Evolutionary conservation across 2,329 filamentous ascomycete genomes (phyloP).

Genomic region (Sclerotinia spermophila): DNA sequence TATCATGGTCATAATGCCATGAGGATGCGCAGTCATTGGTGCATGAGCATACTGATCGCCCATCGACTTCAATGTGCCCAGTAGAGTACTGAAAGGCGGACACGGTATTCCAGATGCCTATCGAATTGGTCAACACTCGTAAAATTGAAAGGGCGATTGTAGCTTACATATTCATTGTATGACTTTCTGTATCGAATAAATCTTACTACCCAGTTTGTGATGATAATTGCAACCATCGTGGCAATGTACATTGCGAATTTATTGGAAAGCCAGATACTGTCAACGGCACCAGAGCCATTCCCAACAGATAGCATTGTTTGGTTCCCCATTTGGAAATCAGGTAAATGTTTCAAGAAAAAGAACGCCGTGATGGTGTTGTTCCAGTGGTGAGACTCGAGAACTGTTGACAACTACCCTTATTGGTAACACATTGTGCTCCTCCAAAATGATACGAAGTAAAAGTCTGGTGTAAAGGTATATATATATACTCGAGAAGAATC

Average conservation of each 20-base stretch:
- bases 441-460: neutral
- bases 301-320: neutral
- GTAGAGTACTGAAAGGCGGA: slow-evolving; percentile 12
- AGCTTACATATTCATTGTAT: slow-evolving; percentile 6
- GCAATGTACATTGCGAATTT: neutral
- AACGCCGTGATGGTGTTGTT: too few relatives aligned
- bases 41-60: slow-evolving; percentile 12
- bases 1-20: slow-evolving; percentile 19
- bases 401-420: too few relatives aligned
- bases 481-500: neutral
- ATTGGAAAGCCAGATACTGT: neutral
- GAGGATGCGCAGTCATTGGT: slow-evolving; percentile 11
- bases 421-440: neutral
- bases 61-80: slow-evolving; percentile 9
- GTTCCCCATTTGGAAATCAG: neutral
- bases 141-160: neutral
- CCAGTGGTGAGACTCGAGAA: neutral
- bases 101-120: slow-evolving; percentile 8
- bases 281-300: too few relatives aligned
- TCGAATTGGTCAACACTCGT: neutral
- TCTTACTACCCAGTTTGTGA: neutral
- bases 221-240: neutral
- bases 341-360: neutral
- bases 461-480: neutral
- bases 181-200: slow-evolving; percentile 8